Evolutionary conservation across 805 yeast species (phyloP), one percentile per base, ranked within the genome.

Genomic region (Metschnikowia picachoensis): DNA sequence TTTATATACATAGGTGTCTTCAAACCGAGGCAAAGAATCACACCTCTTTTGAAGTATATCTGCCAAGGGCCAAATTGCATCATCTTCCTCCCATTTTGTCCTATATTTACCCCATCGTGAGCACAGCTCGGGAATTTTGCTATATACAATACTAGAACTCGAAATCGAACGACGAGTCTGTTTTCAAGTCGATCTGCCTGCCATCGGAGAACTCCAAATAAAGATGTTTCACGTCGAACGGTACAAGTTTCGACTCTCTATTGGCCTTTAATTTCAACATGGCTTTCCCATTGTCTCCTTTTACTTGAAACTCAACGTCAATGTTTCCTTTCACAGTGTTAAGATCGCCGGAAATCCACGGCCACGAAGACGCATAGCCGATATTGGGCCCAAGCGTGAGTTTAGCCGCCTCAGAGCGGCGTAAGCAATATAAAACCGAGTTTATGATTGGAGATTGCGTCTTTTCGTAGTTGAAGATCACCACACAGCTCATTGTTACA

Each of bases 401-500:
- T 44, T 80, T 73, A 10, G 90, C 90, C 37, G 67, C 51, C 9
- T 76, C 73, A 1, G 92, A 84, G 60, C 97, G 76, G 61, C 99
- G 79, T 56, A 92, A 68, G 52, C 88, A 85, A 65, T 88, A 90
- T 63, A 94, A 70, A 4, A 96, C 85, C 7, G 96, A 91, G 35
- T 85, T 79, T 57, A 92, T 85, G 48, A 92, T 78, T 1, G 98
- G 97, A 12, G 96, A 87, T 37, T 86, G 82, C 15, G 90, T 82
- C 63, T 90, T 91, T 64, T 94, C 99, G 67, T 92, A 91, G 72
- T 94, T 91, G 77, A 92, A 84, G 58, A 92, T 87, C 29, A 87
- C 76, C 7, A 57, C 61, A 52, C 73, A 70, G 20, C 72, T 61
- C n/a, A 65, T 53, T 1, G 64, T 55, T 9, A 71, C 65, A 1